Evolutionary conservation across 805 yeast genomes (phyloP), one percentile per base, ranked within the genome.

Genomic region (Kazachstania africana): DNA sequence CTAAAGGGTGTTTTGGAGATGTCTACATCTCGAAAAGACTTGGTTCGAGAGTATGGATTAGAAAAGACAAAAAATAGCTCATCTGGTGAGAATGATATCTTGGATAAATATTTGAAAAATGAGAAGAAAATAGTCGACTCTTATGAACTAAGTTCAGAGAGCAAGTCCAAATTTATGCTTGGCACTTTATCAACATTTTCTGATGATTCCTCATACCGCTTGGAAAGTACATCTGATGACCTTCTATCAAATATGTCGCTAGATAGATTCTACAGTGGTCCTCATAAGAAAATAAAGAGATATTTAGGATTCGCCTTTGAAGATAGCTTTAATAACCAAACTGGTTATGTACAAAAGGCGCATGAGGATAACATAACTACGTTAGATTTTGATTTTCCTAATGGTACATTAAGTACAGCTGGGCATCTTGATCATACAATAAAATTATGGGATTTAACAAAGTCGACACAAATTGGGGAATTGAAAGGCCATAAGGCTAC

Each of bases 381-480:
- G 18, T 48, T 79, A 36, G 85, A 75, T 40, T 78, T 78, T 48
- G 83, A 78, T 47, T 62, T 66, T 13, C 85, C 87, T 9, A 77
- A 72, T 51, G 84, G 83, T 2, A 73, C 75, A 1, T 44, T 83
- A 54, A 84, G 82, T 1, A 70, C 87, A 13, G 84, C 94, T 0
- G 53, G 47, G 4, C 70, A 85, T 4, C 59, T 74, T 44, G 95
- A 84, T 48, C 82, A 76, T 50, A 71, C 81, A 0, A 79, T 84
- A 5, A 67, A 77, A 40, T 80, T 85, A 5, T 84, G 95, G 95
- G 94, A 85, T 59, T 54, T 79, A 44, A 68, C 75, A 20, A 61
- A 67, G 12, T 66, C 71, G 6, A 61, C 60, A 36, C 66, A 68
- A 28, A 41, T 58, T 12, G 74, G 75, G 2, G 47, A 61, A 20